A percentile compares a stretch with the other conserved stretches of the same genome.
Conservation (phyloP, 2,329 filamentous ascomycete genomes). For the Exophiala sp. region DNA sequence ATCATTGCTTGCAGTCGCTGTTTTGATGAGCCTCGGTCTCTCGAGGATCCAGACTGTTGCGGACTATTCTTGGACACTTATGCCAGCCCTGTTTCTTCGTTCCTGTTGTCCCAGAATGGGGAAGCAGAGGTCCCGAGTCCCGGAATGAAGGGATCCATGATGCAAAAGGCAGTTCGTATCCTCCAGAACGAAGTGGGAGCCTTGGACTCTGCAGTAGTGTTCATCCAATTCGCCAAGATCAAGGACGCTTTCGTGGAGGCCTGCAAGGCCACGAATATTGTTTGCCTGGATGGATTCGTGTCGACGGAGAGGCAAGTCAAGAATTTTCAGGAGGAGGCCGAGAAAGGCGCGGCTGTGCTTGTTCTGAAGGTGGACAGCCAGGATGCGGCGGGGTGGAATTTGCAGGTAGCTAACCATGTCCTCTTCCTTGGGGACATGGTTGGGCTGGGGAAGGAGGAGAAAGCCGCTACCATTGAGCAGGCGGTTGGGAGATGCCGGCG, state of each 20-base stretch:
- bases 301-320: constrained; percentile 36
- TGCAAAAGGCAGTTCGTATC: constrained; percentile 46
- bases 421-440: constrained; percentile 60
- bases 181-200: constrained; percentile 37
- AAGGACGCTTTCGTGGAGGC: constrained; percentile 12
- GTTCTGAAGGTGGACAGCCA: constrained; percentile 56
- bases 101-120: not conserved
- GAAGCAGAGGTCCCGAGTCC: not conserved
- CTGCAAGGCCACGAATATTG: constrained; percentile 7
- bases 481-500: constrained; percentile 60
- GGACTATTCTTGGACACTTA: too few species aligned
- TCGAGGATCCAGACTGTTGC: too few species aligned
- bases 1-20: constrained; percentile 17
- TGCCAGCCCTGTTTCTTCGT: not conserved
- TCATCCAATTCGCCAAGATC: constrained; percentile 44
- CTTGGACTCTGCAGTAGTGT: constrained; percentile 53
- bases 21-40: not conserved
- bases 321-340: constrained; percentile 40
- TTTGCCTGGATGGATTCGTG: constrained; percentile 35
- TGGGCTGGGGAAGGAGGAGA: constrained; percentile 49
- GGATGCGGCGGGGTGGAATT: constrained; percentile 61
- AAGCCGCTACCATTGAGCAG: constrained; percentile 58
- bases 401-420: constrained; percentile 62
- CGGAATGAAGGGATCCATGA: constrained; percentile 43
- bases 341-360: constrained; percentile 39